These are phyloP conservation scores for Symbiodinium natans DNA, from an alignment of 73 alveolate species.

Conservation along the genomic window DNA sequence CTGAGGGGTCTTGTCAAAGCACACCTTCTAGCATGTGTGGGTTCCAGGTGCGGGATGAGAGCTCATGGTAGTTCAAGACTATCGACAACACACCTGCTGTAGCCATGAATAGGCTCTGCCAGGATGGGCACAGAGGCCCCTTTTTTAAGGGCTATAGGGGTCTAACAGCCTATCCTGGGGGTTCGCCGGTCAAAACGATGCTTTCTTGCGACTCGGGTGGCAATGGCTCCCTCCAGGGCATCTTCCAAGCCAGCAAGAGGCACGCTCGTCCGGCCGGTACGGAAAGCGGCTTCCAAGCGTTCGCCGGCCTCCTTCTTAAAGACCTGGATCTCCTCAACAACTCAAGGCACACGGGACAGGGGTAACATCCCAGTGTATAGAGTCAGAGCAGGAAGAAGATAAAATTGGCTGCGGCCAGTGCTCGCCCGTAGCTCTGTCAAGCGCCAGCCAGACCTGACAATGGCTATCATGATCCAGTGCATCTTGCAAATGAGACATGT, in stretches of 20 bases:
- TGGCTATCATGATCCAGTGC: too few species aligned
- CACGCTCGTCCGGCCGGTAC: conserved; percentile 79
- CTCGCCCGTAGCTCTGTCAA: conserved; percentile 40
- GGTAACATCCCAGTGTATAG: neutral
- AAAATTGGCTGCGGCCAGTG: neutral
- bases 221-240: neutral
- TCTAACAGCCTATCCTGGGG: too few species aligned
- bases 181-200: too few species aligned
- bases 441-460: conserved; percentile 68
- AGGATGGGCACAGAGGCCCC: too few species aligned
- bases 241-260: conserved; percentile 68
- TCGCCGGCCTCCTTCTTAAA: conserved; percentile 59
- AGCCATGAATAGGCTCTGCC: too few species aligned
- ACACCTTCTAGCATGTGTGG: conserved; percentile 28
- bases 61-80: too few species aligned
- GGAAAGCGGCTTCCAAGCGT: conserved; percentile 90
- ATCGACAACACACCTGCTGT: too few species aligned
- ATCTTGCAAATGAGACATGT: too few species aligned
- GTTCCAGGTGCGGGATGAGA: too few species aligned
- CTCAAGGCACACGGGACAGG: too few species aligned
- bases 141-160: too few species aligned
- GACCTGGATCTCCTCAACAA: neutral
- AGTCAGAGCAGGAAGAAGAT: neutral
- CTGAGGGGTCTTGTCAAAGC: conserved; percentile 10
- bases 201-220: too few species aligned